Percentiles rank a stretch among this genome's conserved stretches.
These are phyloP conservation scores for Ophiostoma ips DNA, from an alignment of 2,329 filamentous ascomycete species.

Conservation along the genomic window DNA sequence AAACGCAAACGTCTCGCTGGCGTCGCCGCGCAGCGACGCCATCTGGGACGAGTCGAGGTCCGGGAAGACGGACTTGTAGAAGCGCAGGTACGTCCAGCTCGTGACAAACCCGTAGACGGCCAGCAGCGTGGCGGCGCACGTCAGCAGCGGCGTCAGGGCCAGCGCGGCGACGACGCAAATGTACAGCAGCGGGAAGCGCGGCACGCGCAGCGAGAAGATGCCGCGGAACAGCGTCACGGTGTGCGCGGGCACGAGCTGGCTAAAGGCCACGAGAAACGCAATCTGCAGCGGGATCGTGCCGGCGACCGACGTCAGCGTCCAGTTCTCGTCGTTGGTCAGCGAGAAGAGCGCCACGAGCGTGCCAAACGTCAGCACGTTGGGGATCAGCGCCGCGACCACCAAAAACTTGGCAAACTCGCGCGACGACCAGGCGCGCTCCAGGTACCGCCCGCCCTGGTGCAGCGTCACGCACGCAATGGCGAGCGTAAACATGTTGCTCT, in stretches of 20 bases:
- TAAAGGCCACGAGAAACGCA: constrained; percentile 90
- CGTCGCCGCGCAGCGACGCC: constrained; percentile 64
- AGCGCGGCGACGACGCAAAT: constrained; percentile 58
- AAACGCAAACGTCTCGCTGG: constrained; percentile 92
- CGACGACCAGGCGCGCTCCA: constrained; percentile 92
- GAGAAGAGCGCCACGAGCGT: constrained; percentile 56
- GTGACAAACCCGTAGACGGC: constrained; percentile 69
- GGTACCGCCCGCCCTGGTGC: constrained; percentile 85
- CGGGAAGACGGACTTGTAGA: constrained; percentile 69
- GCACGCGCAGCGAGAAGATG: constrained; percentile 75
- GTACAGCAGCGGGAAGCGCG: constrained; percentile 56
- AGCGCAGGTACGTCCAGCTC: constrained; percentile 91
- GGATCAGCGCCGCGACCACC: constrained; percentile 59
- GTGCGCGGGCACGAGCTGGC: constrained; percentile 92
- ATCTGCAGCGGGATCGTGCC: constrained; percentile 84
- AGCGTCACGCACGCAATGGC: constrained; percentile 62
- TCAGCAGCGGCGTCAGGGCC: constrained; percentile 40
- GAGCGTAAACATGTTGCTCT: constrained; percentile 84
- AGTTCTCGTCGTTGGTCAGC: constrained; percentile 50
- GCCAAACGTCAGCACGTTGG: constrained; percentile 63
- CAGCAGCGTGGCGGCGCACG: constrained; percentile 66
- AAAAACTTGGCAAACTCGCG: constrained; percentile 86
- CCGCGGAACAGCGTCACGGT: constrained; percentile 89
- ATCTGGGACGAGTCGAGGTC: constrained; percentile 50
- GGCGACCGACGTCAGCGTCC: constrained; percentile 69